Conservation (phyloP, 768 basidiomycete genomes). For the Grammothele lineata region DNA sequence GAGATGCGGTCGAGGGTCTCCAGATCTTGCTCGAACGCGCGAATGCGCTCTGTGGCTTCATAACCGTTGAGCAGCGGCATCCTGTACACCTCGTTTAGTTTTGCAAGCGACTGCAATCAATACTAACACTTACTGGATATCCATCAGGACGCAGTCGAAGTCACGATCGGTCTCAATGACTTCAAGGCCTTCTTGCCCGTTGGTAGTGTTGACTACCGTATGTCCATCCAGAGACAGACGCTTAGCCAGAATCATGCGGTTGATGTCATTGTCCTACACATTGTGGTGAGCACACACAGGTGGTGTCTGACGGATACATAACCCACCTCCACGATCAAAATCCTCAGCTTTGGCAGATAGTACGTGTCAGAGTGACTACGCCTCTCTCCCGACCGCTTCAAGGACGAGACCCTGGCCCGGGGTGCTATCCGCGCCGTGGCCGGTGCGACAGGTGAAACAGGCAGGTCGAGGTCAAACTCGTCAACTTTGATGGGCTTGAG, state of each 20-base stretch:
- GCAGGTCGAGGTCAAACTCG: constrained; percentile 11
- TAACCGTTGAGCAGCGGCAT: constrained; percentile 81
- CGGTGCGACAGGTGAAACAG: not conserved
- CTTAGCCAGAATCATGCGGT: constrained; percentile 66
- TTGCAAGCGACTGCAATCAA: too few species aligned
- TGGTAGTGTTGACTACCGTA: constrained; percentile 57
- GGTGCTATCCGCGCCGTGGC: not conserved
- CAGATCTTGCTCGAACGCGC: constrained; percentile 46
- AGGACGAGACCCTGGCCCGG: not conserved
- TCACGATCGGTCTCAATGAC: constrained; percentile 49
- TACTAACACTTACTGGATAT: constrained; percentile 56
- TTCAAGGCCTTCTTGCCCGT: constrained; percentile 74
- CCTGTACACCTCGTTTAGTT: constrained; percentile 30
- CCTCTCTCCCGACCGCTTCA: not conserved
- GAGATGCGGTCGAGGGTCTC: constrained; percentile 30
- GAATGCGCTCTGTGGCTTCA: constrained; percentile 63
- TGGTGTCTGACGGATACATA: not conserved
- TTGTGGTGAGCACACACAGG: not conserved
- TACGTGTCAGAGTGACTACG: constrained; percentile 1
- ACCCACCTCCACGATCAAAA: constrained; percentile 66
- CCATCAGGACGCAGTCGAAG: constrained; percentile 79
- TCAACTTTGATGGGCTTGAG: constrained; percentile 35
- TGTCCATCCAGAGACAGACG: constrained; percentile 65
- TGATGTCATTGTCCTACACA: constrained; percentile 65
- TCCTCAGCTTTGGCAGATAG: constrained; percentile 30